Percentiles rank a stretch among this genome's conserved stretches.
phyloP scores from a whole-genome alignment of 2,329 filamentous ascomycete genomes.

The Grosmannia clavigera region DNA sequence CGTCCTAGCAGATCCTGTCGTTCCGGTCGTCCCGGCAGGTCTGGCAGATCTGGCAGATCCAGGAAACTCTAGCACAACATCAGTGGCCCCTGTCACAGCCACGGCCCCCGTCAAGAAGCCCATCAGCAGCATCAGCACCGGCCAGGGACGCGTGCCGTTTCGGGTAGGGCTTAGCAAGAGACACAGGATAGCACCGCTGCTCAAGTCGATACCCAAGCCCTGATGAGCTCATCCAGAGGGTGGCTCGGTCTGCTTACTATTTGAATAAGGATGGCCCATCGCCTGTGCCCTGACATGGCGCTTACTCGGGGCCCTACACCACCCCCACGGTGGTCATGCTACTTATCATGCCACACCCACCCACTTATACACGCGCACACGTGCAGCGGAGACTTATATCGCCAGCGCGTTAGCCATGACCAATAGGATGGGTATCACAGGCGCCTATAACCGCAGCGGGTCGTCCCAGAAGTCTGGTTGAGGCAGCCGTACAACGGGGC shows the following conservation, averaged over 20 bases:
- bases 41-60: background rate
- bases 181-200: constrained; percentile 36
- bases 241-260: no score
- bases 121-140: background rate
- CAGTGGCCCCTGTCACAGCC: background rate
- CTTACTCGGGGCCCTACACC: no score
- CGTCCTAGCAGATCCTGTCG: background rate
- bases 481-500: background rate
- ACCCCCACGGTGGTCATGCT: no score
- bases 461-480: background rate
- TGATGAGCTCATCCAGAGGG: background rate
- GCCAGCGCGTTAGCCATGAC: background rate
- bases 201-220: constrained; percentile 34
- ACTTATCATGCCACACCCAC: no score
- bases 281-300: no score
- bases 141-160: constrained; percentile 27
- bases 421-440: background rate
- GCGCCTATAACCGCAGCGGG: background rate
- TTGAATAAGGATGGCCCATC: no score
- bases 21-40: background rate
- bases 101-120: background rate
- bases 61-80: background rate
- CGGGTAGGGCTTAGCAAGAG: constrained; percentile 39
- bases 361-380: no score
- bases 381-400: background rate